Conservation (phyloP, 2,329 filamentous ascomycete species). For the Balansia obtecta region DNA sequence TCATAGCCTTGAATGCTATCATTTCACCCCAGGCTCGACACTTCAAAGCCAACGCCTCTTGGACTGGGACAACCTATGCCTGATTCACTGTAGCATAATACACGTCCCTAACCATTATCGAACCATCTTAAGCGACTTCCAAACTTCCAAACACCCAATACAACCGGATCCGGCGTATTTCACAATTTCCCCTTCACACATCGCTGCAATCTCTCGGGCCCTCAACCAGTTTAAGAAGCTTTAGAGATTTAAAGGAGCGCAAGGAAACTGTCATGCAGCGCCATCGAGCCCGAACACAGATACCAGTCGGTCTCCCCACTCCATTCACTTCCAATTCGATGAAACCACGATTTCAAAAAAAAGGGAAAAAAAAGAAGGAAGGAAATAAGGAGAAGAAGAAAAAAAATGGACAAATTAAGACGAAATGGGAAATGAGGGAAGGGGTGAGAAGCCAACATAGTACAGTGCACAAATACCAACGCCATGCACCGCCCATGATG, state of each 20-base stretch:
- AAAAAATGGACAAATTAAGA: background rate
- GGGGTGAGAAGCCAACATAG: background rate
- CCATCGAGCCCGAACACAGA: background rate
- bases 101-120: too few relatives aligned
- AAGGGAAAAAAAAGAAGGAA: background rate
- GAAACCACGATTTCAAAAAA: background rate
- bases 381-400: background rate
- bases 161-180: too few relatives aligned
- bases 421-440: background rate
- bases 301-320: background rate
- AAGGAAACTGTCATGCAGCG: background rate
- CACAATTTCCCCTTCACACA: too few relatives aligned
- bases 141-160: too few relatives aligned
- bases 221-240: background rate
- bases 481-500: conserved; percentile 2
- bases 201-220: background rate
- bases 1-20: too few relatives aligned
- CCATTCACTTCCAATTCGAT: background rate
- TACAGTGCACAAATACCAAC: background rate
- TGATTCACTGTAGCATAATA: too few relatives aligned
- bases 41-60: too few relatives aligned
- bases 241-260: background rate
- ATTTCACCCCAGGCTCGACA: too few relatives aligned
- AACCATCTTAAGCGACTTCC: too few relatives aligned
- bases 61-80: too few relatives aligned